A percentile compares a stretch with the other conserved stretches of the same genome.
phyloP scores from a whole-genome alignment of 176 grass and related monocot species.

The Calamus simplicifolius region DNA sequence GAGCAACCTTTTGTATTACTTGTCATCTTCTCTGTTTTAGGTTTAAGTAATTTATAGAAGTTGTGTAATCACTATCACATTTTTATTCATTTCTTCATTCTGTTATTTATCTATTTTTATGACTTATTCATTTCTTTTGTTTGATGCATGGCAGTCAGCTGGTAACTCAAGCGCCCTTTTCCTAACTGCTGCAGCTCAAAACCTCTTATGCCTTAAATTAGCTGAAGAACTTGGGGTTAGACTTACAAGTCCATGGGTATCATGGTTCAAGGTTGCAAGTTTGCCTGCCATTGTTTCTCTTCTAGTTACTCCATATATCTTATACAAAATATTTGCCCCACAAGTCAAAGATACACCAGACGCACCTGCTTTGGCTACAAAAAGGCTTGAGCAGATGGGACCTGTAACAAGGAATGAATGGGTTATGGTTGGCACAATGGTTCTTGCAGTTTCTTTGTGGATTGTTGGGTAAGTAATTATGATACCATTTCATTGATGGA shows the following conservation, averaged over 20 bases:
- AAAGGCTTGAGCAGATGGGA: slow-evolving; percentile 63
- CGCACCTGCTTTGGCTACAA: slow-evolving; percentile 54
- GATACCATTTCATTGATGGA: no score
- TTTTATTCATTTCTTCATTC: background rate
- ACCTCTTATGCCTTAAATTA: slow-evolving; percentile 77
- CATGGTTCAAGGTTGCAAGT: slow-evolving; percentile 85
- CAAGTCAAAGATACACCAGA: slow-evolving; percentile 79
- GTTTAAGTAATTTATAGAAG: no score
- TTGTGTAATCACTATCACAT: background rate
- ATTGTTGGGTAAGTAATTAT: slow-evolving; percentile 51
- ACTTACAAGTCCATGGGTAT: slow-evolving; percentile 71
- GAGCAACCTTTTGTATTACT: no score
- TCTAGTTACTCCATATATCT: slow-evolving; percentile 58
- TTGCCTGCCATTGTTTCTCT: slow-evolving; percentile 70
- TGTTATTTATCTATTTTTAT: background rate
- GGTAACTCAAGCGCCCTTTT: slow-evolving; percentile 74
- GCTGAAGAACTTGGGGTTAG: slow-evolving; percentile 76
- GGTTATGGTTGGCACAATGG: slow-evolving; percentile 81
- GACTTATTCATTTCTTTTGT: background rate
- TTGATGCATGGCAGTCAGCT: slow-evolving; percentile 53
- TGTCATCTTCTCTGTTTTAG: no score
- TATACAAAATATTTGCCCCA: slow-evolving; percentile 80
- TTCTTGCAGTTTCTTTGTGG: slow-evolving; percentile 73
- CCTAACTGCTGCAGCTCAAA: slow-evolving; percentile 87
- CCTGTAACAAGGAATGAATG: slow-evolving; percentile 74